Base-by-base conservation (phyloP, 2,329 filamentous ascomycete genomes). In the Herpotrichia juniperi region DNA sequence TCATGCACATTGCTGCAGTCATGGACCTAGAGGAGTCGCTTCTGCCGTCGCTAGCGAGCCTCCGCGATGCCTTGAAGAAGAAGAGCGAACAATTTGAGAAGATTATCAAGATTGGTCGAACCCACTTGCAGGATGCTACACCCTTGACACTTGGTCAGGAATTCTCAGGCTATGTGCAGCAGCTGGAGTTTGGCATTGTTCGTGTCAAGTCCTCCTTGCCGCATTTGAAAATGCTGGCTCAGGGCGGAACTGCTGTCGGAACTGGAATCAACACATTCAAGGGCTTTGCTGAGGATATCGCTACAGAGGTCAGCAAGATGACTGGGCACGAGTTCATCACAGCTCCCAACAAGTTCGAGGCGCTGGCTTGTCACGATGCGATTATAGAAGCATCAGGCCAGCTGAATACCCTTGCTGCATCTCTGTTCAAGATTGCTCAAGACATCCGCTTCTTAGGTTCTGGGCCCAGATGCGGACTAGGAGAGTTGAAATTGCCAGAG, bases 101-200 rank as follows among this genome's bases (percentile, higher is more conserved):
- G 68, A 93, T 99, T 71, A 97, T 99, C 83, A 99, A 99, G 87
- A 99, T 99, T 71, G 94, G 94, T 64, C 88, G 94, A 66, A 99
- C 94, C 50, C 94, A 99, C 78, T 82, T 99, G 73, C 94, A 97
- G 80, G 94, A 99, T 72, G 94, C 94, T 56, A 99, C 94, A 2
- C 94, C 94, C 37, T 80, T 99, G 68, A 97, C 93, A 12, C 87
- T 97, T 35, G 93, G 91, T 12, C 94, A 99, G 79, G 94, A 97
- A 78, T 97, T 97, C 81, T 96, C 92, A 19, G 94, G 93, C 67
- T 99, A 97, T 75, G 92, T 96, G 32, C 90, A 91, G 32, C 94
- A 99, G 81, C 86, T 99, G 14, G 91, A 96, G 74, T 90, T 89
- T 68, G 90, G 93, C 73, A 89, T 97, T 72, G 86, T 90, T 82